Conservation (phyloP, 805 yeast genomes). For the Yarrowia divulgata region DNA sequence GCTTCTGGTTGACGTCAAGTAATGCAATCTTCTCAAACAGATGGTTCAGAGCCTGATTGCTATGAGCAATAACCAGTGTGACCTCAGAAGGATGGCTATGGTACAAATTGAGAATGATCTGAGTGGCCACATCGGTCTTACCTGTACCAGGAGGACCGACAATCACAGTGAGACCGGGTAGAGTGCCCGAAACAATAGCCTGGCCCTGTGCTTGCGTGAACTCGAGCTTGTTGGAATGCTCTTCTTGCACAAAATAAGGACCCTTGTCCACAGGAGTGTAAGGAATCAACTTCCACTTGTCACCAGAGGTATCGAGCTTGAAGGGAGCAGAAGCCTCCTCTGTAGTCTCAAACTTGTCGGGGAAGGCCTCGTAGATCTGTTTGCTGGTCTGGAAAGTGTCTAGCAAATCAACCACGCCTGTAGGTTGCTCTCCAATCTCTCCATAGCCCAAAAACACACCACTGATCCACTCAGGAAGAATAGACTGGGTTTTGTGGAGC, state of each 20-base stretch:
- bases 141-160: conserved; percentile 88
- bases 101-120: conserved; percentile 45
- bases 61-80: conserved; percentile 49
- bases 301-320: conserved; percentile 26
- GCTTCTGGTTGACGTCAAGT: conserved; percentile 45
- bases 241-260: conserved; percentile 41
- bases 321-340: conserved; percentile 28
- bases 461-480: conserved; percentile 52
- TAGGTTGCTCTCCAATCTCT: conserved; percentile 40
- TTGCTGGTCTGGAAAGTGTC: conserved; percentile 45
- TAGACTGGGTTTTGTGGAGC: conserved; percentile 14
- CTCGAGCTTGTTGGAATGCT: conserved; percentile 40
- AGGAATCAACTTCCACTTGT: conserved; percentile 30
- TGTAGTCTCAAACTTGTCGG: conserved; percentile 25
- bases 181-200: conserved; percentile 47
- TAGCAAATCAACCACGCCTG: conserved; percentile 43
- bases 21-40: conserved; percentile 45
- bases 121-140: conserved; percentile 51
- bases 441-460: conserved; percentile 52
- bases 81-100: conserved; percentile 46
- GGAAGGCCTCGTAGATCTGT: conserved; percentile 43
- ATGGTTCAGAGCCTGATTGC: conserved; percentile 45
- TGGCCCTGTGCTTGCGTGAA: conserved; percentile 46
- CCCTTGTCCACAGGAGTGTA: conserved; percentile 40
- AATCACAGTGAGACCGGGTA: conserved; percentile 64